Evolutionary conservation across 2,329 filamentous ascomycete species (phyloP).

Genomic region (Graphilbum fragrans): DNA sequence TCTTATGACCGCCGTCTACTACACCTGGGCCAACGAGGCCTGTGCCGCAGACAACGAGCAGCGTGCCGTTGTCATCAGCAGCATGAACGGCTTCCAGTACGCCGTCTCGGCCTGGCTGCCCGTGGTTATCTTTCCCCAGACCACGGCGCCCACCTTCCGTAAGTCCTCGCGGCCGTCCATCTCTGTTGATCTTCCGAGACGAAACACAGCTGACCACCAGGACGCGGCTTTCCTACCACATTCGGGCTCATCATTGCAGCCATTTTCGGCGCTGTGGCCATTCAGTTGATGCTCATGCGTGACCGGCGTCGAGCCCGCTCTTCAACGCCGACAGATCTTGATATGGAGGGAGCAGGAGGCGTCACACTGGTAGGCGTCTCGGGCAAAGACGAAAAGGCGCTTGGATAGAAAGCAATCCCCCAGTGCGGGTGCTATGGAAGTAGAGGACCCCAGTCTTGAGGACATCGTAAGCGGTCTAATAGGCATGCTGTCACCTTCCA

Average conservation of each 20-base stretch:
- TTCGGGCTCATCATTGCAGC: not conserved
- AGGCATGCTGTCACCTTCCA: too few species aligned
- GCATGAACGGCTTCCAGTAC: constrained; percentile 13
- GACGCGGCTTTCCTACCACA: not conserved
- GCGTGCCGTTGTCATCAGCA: constrained; percentile 13
- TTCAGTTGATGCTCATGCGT: not conserved
- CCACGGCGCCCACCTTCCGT: constrained; percentile 4
- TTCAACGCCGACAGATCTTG: too few species aligned
- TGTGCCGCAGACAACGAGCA: constrained; percentile 13
- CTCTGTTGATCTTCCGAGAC: not conserved
- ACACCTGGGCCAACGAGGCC: constrained; percentile 12
- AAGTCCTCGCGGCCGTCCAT: not conserved
- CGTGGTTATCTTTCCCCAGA: constrained; percentile 11
- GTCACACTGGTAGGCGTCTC: too few species aligned
- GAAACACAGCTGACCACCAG: not conserved
- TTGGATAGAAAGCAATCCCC: too few species aligned
- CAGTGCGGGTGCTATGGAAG: too few species aligned
- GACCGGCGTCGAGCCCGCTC: too few species aligned
- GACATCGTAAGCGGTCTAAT: too few species aligned
- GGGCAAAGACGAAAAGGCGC: too few species aligned
- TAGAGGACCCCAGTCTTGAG: too few species aligned
- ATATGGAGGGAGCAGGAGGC: too few species aligned
- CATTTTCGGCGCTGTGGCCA: not conserved
- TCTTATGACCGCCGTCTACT: constrained; percentile 21
- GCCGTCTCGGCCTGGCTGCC: constrained; percentile 14